Conservation (phyloP, 225 moss, liverwort and hornwort species). For the Sphagnum tenellum region DNA sequence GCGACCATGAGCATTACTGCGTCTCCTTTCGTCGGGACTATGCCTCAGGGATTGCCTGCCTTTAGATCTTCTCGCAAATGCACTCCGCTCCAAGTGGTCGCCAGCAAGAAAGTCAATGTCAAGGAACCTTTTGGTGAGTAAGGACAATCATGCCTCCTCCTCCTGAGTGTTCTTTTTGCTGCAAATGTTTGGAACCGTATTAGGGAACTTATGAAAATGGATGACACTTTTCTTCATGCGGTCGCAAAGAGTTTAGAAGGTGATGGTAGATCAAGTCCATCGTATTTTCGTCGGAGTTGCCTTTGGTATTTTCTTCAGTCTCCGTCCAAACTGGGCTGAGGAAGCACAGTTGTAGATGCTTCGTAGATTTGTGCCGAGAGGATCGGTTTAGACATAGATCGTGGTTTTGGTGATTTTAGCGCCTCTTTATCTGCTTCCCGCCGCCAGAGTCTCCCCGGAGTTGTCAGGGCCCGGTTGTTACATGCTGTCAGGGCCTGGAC, state of each 20-base stretch:
- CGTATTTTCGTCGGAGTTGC: too few species aligned
- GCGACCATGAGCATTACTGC: too few species aligned
- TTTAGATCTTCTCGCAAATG: conserved; percentile 21
- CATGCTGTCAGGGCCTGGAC: background rate
- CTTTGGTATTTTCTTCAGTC: too few species aligned
- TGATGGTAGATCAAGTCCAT: background rate
- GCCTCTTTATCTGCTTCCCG: background rate
- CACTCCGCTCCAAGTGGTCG: conserved; percentile 32
- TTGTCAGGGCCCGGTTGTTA: too few species aligned
- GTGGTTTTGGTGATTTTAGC: background rate
- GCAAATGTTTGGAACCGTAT: background rate
- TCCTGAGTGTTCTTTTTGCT: background rate
- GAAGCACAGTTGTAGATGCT: too few species aligned
- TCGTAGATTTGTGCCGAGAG: too few species aligned
- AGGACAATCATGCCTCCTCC: too few species aligned
- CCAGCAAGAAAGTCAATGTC: conserved; percentile 46
- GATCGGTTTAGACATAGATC: too few species aligned
- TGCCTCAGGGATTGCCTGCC: conserved; percentile 34
- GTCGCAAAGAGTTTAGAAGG: background rate
- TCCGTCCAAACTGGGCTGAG: too few species aligned
- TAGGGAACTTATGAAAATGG: background rate
- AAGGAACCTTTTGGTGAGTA: conserved; percentile 29
- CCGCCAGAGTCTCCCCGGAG: too few species aligned
- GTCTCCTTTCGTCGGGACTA: too few species aligned
- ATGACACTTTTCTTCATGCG: too few species aligned